Evolutionary conservation across 805 yeast genomes (phyloP), one percentile per base, ranked within the genome.

Genomic region (Helenozyma rhizophorensis): DNA sequence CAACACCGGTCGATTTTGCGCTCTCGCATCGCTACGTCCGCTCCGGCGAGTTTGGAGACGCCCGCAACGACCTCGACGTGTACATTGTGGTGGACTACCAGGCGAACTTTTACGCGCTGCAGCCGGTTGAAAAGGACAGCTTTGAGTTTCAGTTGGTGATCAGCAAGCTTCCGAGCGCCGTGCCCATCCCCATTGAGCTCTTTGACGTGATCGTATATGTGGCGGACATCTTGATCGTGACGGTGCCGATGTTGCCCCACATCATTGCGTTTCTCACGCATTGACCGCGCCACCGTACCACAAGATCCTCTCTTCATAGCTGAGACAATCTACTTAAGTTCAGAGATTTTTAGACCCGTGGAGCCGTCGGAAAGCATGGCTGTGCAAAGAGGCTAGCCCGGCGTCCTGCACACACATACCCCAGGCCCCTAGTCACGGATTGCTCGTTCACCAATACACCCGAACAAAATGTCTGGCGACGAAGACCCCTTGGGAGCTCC

Each of bases 401-500:
- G 2, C 9, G 14, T 19, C 30, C 30, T 27, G 30, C 30, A 27
- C 24, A 27, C 18, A 4, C n/a, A n/a, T n/a, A n/a, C 10, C 4
- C 14, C 13, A 13, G 8, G 14, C 23, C 3, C 23, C 18, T 18
- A n/a, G 31, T 22, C 31, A 28, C 21, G 14, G 7, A 28, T 28
- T 24, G 25, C 25, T 11, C 8, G 19, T 8, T 17, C 19, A 17
- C 19, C 21, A 27, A 9, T 6, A 4, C 6, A 14, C 16, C 9
- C 21, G 23, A 9, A 9, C 23, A 27, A 14, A 13, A 62, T 60
- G 65, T 57, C 65, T 14, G 45, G 51, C 23, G 56, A 53, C 39
- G 72, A 66, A 47, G 74, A 73, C 48, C 79, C 79, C 28, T 58
- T 72, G 48, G 72, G 71, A 18, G 70, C 69, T 30, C 74, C 72